Percentiles rank a stretch among this genome's conserved stretches.
phyloP scores from a whole-genome alignment of 495 filamentous ascomycete genomes.

The Sordaria brevicollis region DNA sequence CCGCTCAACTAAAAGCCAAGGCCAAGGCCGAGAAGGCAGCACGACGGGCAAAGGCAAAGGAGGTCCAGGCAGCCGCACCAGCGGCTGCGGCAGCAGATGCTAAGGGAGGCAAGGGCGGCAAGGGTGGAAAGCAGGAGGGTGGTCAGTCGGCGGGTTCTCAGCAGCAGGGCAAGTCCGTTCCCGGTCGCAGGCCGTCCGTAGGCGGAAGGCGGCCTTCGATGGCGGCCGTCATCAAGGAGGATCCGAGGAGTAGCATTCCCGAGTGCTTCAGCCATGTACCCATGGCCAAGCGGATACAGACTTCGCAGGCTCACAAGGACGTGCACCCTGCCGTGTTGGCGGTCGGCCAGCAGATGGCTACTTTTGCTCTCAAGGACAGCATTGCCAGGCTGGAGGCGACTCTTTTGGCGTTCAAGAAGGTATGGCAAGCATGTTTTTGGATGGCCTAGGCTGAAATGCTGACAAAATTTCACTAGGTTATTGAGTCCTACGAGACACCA shows the following conservation, averaged over 20 bases:
- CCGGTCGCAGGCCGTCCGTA: slow-evolving; percentile 25
- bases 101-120: slow-evolving; percentile 32
- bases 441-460: not conserved
- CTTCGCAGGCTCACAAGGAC: slow-evolving; percentile 72
- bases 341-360: slow-evolving; percentile 81
- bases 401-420: slow-evolving; percentile 78
- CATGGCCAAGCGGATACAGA: slow-evolving; percentile 59
- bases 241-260: slow-evolving; percentile 37
- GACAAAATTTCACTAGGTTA: slow-evolving; percentile 47
- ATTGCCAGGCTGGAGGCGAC: slow-evolving; percentile 82
- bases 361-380: slow-evolving; percentile 81
- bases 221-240: slow-evolving; percentile 38
- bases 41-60: slow-evolving; percentile 53
- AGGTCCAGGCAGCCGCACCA: slow-evolving; percentile 23
- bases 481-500: slow-evolving; percentile 85
- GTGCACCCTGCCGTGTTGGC: slow-evolving; percentile 82
- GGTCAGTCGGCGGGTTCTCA: slow-evolving; percentile 18
- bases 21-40: slow-evolving; percentile 73
- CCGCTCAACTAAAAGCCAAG: slow-evolving; percentile 64
- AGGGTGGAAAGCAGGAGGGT: slow-evolving; percentile 36
- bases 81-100: slow-evolving; percentile 15
- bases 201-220: slow-evolving; percentile 29
- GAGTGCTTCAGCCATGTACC: slow-evolving; percentile 81
- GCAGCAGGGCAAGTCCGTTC: slow-evolving; percentile 21
- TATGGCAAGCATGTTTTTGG: slow-evolving; percentile 27